Evolutionary conservation across 495 filamentous ascomycete species (phyloP).

Genomic region (Aspergillus kassunensis): DNA sequence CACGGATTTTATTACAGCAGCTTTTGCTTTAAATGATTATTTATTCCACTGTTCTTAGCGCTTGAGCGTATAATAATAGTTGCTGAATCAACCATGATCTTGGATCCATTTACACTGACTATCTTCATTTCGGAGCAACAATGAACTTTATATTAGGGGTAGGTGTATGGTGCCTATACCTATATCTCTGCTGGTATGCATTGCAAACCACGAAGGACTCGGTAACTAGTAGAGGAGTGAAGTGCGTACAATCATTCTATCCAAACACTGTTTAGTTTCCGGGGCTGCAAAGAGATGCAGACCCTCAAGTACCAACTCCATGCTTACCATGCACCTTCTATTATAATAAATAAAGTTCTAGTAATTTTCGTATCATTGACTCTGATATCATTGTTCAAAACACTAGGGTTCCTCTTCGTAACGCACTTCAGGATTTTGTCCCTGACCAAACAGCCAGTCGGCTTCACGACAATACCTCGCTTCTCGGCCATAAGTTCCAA

Average conservation of each 20-base stretch:
- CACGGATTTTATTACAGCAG: conserved; percentile 25
- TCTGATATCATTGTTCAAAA: neutral
- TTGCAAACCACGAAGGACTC: no score
- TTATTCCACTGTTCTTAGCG: conserved; percentile 3
- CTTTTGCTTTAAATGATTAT: conserved; percentile 6
- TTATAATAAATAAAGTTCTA: conserved; percentile 1
- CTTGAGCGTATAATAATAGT: conserved; percentile 7
- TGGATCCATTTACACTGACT: neutral
- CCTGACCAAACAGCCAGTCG: conserved; percentile 71
- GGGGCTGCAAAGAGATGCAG: no score
- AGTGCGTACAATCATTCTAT: no score
- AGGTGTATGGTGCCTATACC: no score
- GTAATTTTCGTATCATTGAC: neutral
- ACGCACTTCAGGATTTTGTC: conserved; percentile 3
- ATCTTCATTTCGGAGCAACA: no score
- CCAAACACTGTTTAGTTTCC: no score
- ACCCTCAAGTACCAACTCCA: no score
- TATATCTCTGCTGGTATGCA: no score
- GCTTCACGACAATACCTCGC: conserved; percentile 84
- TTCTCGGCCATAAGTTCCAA: conserved; percentile 61
- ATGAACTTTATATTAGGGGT: no score
- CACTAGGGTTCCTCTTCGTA: conserved; percentile 4
- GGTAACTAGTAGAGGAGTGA: no score
- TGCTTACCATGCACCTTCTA: no score
- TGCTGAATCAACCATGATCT: neutral